Evolutionary conservation across 495 filamentous ascomycete genomes (phyloP).

Genomic region (Choiromyces venosus): DNA sequence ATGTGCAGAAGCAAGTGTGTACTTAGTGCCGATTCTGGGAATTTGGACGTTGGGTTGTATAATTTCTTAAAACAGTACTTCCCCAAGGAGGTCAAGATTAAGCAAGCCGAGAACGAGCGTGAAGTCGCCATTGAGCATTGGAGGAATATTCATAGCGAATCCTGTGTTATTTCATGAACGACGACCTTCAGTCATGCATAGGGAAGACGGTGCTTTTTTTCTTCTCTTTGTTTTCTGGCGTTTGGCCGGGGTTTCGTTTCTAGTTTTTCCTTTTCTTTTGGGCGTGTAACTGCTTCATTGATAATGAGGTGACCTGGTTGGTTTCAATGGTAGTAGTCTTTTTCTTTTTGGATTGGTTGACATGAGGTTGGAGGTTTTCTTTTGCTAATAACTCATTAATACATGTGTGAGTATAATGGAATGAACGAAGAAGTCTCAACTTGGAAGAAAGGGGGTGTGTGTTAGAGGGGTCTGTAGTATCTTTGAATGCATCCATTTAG

Average conservation of each 20-base stretch:
- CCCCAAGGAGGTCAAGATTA: slow-evolving; percentile 59
- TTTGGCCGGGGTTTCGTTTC: neutral
- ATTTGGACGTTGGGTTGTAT: slow-evolving; percentile 57
- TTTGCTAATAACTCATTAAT: neutral
- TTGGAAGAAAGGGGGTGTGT: neutral
- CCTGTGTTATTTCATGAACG: neutral
- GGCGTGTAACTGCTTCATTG: neutral
- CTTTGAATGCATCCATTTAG: neutral
- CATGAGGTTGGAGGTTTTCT: neutral
- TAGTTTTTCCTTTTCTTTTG: neutral
- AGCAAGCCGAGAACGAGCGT: slow-evolving; percentile 40
- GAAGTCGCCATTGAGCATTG: slow-evolving; percentile 41
- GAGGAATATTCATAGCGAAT: slow-evolving; percentile 29
- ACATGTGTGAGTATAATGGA: neutral
- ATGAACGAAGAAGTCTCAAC: neutral
- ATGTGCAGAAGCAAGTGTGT: slow-evolving; percentile 61
- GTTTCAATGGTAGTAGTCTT: neutral
- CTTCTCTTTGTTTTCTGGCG: neutral
- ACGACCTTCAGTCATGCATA: too few relatives aligned
- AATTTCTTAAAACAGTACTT: slow-evolving; percentile 64
- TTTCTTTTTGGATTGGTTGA: neutral
- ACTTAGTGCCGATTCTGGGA: slow-evolving; percentile 54
- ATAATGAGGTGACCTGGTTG: neutral
- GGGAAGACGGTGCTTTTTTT: neutral
- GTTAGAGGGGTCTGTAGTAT: neutral